Base-by-base conservation (phyloP, 2,329 filamentous ascomycete species). In the Nemania serpens region DNA sequence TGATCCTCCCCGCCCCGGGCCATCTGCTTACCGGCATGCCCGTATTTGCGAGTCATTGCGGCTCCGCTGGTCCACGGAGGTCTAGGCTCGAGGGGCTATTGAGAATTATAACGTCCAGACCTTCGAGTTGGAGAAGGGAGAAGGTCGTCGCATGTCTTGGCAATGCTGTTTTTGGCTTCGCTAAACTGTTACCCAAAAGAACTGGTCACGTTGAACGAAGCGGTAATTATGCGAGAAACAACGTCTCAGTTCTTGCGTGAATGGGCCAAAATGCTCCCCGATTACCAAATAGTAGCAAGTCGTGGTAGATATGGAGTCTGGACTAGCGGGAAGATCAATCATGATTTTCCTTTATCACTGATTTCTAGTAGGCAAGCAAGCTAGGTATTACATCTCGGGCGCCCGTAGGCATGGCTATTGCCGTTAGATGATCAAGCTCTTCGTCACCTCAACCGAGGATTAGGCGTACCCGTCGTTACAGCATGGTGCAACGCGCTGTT, bases 11-110 rank as follows among this genome's bases (percentile, higher is more conserved):
- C 36, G 52, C 60, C 33, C 60, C 51, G 47, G 53, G 17, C 33
- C 20, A 36, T 49, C 34, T 56, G 7, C 29, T 25, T 45, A 48
- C 57, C 57, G 61, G 57, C 49, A 25, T 56, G 34, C n/a, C 57
- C 57, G 17, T 34, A 46, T 54, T 53, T 33, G 57, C 53, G 48
- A 60, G 53, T 57, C 57, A 55, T 60, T 57, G 57, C 49, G 53
- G 61, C 61, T 61, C 61, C 53, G 57, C 49, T 46, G 48, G 57
- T 48, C 49, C 36, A 49, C 50, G 52, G 22, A 53, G 36, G 48
- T 54, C 61, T 57, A 57, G 57, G 43, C 51, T 50, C 29, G 37
- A 54, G 43, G 25, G 53, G 49, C 45, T 47, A 33, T 25, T 45
- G 42, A 6, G 17, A 13, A 45, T 22, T 22, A 22, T 33, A 36